Base-by-base conservation (phyloP, 306 rosid genomes). In the Mimosa bimucronata region DNA sequence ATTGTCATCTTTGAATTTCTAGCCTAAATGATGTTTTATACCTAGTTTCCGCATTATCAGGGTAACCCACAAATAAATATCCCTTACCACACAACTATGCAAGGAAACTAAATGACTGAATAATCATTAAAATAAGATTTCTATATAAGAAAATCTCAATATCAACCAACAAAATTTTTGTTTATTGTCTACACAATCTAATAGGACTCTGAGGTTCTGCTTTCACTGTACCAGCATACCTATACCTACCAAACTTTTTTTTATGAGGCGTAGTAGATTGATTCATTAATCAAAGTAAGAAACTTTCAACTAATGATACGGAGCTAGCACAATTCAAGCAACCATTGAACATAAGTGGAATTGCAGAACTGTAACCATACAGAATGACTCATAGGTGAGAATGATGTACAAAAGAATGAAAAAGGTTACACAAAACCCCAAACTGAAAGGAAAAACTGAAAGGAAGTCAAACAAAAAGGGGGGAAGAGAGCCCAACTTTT, bases 251-350 rank as follows among this genome's bases (percentile, higher is more conserved):
- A 34, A 34, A 6, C n/a, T 34, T 34, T 34, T 34, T 34, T 34
- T 34, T 34, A 34, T 34, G 5, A 34, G 38, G 38, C 38, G 38
- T 34, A 48, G 28, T 61, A 6, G 60, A 75, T 41, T 16, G n/a
- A 61, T 75, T 61, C 60, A 41, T 75, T 61, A 44, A 5, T 26
- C 16, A 16, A 60, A 42, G n/a, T 25, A 26, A 21, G 44, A 58
- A 58, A 58, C 31, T 41, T 61, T 61, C 23, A 62, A 44, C 79
- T 13, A 71, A 29, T n/a, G 31, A 45, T 42, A 76, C 72, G 42
- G n/a, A 19, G 45, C 66, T 30, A 29, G 72, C 72, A 61, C 21
- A 14, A 76, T n/a, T 62, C 34, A 76, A 64, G 64, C 65, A 65
- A 13, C 60, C 48, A 30, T 21, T n/a, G 41, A 13, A 48, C 52